A percentile compares a stretch with the other conserved stretches of the same genome.
phyloP scores from a whole-genome alignment of 2,329 filamentous ascomycete species.

The Xylaria sp. region DNA sequence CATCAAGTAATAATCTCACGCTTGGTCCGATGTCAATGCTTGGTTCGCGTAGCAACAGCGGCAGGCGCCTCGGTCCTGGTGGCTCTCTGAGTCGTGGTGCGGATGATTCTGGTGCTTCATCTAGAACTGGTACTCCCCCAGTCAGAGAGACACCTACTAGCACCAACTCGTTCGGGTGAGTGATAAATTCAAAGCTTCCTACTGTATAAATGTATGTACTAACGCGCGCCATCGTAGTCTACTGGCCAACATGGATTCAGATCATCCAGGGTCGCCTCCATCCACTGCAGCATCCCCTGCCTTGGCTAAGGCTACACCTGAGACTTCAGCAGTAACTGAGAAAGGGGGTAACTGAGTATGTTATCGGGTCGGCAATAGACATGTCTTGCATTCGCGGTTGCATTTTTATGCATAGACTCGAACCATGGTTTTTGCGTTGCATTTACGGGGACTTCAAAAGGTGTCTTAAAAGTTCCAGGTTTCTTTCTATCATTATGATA shows the following conservation, averaged over 20 bases:
- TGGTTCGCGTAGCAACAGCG: constrained; percentile 89
- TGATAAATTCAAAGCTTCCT: constrained; percentile 4
- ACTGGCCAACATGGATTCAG: constrained; percentile 66
- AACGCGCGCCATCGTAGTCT: constrained; percentile 55
- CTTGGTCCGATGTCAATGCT: constrained; percentile 90
- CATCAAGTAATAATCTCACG: constrained; percentile 70
- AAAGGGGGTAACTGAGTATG: constrained; percentile 62
- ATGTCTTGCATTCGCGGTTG: constrained; percentile 51
- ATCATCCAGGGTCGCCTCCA: constrained; percentile 75
- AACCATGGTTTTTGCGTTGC: constrained; percentile 53
- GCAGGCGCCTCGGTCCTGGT: constrained; percentile 80
- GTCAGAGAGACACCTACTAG: constrained; percentile 69
- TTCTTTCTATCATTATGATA: constrained; percentile 55
- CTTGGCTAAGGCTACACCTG: constrained; percentile 69
- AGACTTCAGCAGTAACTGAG: constrained; percentile 55
- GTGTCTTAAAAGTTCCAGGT: constrained; percentile 57
- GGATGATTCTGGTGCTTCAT: constrained; percentile 88
- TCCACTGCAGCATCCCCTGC: constrained; percentile 74
- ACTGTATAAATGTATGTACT: constrained; percentile 37
- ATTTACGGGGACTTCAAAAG: constrained; percentile 56
- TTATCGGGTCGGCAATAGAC: constrained; percentile 49
- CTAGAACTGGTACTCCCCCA: constrained; percentile 88
- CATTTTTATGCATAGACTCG: constrained; percentile 56
- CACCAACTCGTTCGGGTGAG: constrained; percentile 94
- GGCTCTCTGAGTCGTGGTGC: constrained; percentile 76